These are phyloP conservation scores for Eimeria falciformis DNA, from an alignment of 169 alveolate genomes.

Conservation along the genomic window DNA sequence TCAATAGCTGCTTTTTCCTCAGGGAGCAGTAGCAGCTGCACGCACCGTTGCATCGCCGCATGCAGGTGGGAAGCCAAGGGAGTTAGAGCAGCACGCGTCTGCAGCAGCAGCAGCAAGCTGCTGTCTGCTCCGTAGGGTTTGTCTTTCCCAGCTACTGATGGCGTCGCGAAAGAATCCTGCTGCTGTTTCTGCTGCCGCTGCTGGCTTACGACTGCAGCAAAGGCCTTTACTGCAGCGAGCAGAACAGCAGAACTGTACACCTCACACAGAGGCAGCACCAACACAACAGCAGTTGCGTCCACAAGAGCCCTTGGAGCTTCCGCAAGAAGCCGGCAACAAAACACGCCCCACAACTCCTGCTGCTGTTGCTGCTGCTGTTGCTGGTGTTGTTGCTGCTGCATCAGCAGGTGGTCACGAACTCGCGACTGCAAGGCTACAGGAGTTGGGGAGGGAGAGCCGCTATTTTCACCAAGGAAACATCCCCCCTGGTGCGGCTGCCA, in stretches of 20 bases:
- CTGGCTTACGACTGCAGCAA: too few relatives aligned
- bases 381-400: slow-evolving; percentile 20
- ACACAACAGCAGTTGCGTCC: not conserved
- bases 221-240: not conserved
- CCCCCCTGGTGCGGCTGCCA: slow-evolving; percentile 45
- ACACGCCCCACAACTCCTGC: slow-evolving; percentile 32
- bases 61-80: not conserved
- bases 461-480: not conserved
- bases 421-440: not conserved
- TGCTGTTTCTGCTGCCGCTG: not conserved
- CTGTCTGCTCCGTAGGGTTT: not conserved
- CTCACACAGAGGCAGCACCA: not conserved
- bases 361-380: slow-evolving; percentile 8
- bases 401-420: slow-evolving; percentile 6
- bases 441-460: not conserved
- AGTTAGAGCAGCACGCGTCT: slow-evolving; percentile 13
- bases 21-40: slow-evolving; percentile 37
- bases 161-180: not conserved
- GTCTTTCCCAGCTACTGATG: slow-evolving; percentile 25
- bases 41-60: slow-evolving; percentile 45
- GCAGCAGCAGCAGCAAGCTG: slow-evolving; percentile 29
- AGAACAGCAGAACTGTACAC: not conserved
- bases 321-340: slow-evolving; percentile 33
- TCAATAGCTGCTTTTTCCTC: not conserved
- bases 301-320: slow-evolving; percentile 18